A percentile compares a stretch with the other conserved stretches of the same genome.
phyloP scores from a whole-genome alignment of 257 asterid genomes.

The Solanum commersonii region DNA sequence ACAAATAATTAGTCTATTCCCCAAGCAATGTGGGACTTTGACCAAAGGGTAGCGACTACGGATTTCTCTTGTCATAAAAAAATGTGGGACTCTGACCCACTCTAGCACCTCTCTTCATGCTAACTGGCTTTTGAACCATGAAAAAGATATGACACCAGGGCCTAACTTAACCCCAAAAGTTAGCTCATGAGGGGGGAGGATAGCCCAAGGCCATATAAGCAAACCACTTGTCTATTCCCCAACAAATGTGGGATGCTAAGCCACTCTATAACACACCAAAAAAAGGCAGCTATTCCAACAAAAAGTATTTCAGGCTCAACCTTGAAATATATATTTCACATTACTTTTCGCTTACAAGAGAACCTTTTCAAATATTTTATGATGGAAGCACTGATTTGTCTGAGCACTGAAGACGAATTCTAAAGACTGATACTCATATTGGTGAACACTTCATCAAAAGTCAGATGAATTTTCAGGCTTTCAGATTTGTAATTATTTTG shows the following conservation, averaged over 20 bases:
- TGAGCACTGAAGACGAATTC: background rate
- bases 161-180: background rate
- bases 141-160: background rate
- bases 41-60: too few relatives aligned
- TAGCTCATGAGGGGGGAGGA: background rate
- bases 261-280: background rate
- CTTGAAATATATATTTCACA: background rate
- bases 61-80: too few relatives aligned
- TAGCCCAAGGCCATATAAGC: background rate
- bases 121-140: background rate
- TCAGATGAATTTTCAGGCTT: background rate
- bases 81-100: background rate
- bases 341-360: background rate
- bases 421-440: background rate
- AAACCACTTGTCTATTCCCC: background rate
- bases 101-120: background rate
- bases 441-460: background rate
- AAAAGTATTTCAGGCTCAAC: background rate
- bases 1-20: background rate
- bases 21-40: background rate
- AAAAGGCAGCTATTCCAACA: background rate
- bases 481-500: background rate
- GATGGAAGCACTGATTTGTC: background rate
- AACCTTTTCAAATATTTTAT: background rate
- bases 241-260: background rate